phyloP scores from a whole-genome alignment of 768 basidiomycete species.

The Pholiota microspora region DNA sequence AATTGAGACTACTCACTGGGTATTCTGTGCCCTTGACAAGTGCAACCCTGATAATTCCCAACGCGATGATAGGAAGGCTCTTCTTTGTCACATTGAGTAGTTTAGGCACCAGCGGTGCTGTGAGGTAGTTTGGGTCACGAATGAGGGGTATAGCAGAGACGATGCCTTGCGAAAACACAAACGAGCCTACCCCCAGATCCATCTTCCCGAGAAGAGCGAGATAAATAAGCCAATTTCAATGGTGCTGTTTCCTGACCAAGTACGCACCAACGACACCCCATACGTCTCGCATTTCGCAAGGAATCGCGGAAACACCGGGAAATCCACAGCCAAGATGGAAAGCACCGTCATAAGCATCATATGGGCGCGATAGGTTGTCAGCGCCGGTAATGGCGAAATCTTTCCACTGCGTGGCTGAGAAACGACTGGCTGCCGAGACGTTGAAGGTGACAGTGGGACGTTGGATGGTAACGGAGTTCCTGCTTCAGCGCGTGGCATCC shows the following conservation, averaged over 20 bases:
- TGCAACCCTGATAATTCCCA: slow-evolving; percentile 77
- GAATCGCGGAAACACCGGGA: slow-evolving; percentile 83
- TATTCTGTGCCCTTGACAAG: slow-evolving; percentile 94
- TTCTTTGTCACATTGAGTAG: slow-evolving; percentile 51
- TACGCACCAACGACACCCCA: slow-evolving; percentile 86
- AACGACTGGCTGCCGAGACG: slow-evolving; percentile 2
- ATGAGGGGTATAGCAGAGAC: slow-evolving; percentile 84
- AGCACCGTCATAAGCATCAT: slow-evolving; percentile 94
- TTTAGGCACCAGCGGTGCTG: slow-evolving; percentile 48
- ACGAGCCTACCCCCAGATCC: slow-evolving; percentile 97
- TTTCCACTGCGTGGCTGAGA: neutral
- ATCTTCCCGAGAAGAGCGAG: slow-evolving; percentile 52
- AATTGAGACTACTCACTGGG: slow-evolving; percentile 68
- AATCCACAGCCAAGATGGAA: slow-evolving; percentile 94
- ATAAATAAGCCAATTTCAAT: neutral
- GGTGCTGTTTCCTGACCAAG: too few relatives aligned
- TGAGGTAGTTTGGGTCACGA: slow-evolving; percentile 56
- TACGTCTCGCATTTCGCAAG: slow-evolving; percentile 93
- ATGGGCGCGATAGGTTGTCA: slow-evolving; percentile 88
- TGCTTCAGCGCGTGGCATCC: slow-evolving; percentile 37
- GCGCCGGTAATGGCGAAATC: slow-evolving; percentile 61
- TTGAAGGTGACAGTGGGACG: slow-evolving; percentile 21
- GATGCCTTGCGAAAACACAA: slow-evolving; percentile 94
- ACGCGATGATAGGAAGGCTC: slow-evolving; percentile 59
- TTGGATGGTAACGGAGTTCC: slow-evolving; percentile 56